Evolutionary conservation across 805 yeast species (phyloP), one percentile per base, ranked within the genome.

Genomic region (Pichia exigua): DNA sequence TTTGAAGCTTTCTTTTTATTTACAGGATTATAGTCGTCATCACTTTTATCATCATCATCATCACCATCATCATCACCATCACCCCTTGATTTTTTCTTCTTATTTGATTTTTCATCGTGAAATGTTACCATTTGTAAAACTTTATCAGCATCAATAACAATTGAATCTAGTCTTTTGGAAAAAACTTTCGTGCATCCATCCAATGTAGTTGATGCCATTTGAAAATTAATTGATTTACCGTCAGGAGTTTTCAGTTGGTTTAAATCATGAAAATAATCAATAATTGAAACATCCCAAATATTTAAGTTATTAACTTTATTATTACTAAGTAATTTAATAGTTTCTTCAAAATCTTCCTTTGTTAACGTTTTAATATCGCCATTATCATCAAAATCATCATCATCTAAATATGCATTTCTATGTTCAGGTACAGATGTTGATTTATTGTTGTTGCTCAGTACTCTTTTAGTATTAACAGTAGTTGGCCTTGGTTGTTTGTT

Each of bases 101-200:
- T 59, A 4, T 35, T 35, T 35, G 39, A 35, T n/a, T 47, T 58
- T 11, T 62, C 64, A 5, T 59, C 67, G 5, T 61, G 56, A 82
- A 51, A 87, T 68, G 4, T 96, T 95, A 66, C 87, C 85, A 38
- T 24, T 42, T 45, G 46, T 11, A 90, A 68, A 46, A 77, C 62
- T 49, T 69, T 71, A 57, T 63, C 67, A 48, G 61, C 64, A 61
- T 49, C 65, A 52, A 48, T 56, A 0, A 62, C 64, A 20, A 65
- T 58, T 4, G 77, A 72, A 55, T 77, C 82, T 15, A 77, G 76
- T 52, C 81, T 60, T 51, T 76, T 73, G 42, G 72, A 67, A 52
- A 76, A 73, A 38, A 77, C 73, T 62, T 76, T 76, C 44, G 76
- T 76, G 63, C 80, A 77, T 3, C 81, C 80, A 53, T 76, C 79